A percentile compares a stretch with the other conserved stretches of the same genome.
Evolutionary conservation across 257 asterid genomes (phyloP).

Genomic region (Leonotis leonurus): DNA sequence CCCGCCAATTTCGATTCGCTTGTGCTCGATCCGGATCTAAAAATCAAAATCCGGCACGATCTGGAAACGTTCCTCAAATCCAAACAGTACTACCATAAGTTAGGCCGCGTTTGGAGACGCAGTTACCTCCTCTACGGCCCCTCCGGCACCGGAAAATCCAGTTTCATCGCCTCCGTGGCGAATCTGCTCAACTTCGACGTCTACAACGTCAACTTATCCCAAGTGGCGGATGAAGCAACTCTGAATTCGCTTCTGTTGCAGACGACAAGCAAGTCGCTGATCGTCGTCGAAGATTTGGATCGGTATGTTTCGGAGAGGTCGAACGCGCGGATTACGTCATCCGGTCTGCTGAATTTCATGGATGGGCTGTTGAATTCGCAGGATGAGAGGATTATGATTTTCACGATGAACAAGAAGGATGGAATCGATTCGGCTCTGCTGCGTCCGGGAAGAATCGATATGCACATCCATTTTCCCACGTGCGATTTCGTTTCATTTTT

Average conservation of each 20-base stretch:
- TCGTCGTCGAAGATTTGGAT: constrained; percentile 60
- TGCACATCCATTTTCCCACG: constrained; percentile 45
- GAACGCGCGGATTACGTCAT: constrained; percentile 24
- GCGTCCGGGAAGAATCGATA: constrained; percentile 59
- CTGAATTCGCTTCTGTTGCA: constrained; percentile 43
- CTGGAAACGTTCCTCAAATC: constrained; percentile 51
- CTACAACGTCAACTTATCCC: constrained; percentile 43
- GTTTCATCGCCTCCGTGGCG: constrained; percentile 59
- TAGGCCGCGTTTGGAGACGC: constrained; percentile 67
- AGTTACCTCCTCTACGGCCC: constrained; percentile 66
- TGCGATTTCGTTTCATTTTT: constrained; percentile 55
- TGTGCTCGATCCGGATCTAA: constrained; percentile 50
- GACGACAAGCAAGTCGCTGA: constrained; percentile 39
- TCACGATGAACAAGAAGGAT: constrained; percentile 53
- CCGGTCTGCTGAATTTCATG: constrained; percentile 59
- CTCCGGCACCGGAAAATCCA: constrained; percentile 70
- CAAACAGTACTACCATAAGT: constrained; percentile 50
- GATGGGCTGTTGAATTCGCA: constrained; percentile 48
- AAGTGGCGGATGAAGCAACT: constrained; percentile 40
- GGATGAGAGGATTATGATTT: constrained; percentile 49
- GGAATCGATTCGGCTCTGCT: constrained; percentile 40
- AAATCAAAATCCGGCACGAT: constrained; percentile 38
- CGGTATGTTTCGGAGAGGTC: constrained; percentile 29
- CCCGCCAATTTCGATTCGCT: constrained; percentile 51
- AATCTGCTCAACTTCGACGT: constrained; percentile 49